Conservation (phyloP, 768 basidiomycete genomes). For the Kwoniella shandongensis region DNA sequence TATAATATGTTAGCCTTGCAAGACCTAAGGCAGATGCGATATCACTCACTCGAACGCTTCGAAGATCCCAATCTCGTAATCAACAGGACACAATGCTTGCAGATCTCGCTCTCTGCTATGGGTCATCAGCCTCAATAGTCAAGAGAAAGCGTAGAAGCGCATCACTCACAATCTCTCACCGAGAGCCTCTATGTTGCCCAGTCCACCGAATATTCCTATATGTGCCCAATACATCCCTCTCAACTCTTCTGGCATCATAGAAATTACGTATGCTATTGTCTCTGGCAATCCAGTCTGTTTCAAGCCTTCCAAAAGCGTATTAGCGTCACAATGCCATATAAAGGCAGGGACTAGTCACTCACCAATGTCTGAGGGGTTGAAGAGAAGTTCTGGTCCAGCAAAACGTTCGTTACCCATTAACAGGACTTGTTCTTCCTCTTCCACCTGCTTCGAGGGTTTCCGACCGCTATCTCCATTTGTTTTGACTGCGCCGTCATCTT, state of each 20-base stretch:
- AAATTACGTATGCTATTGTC: slow-evolving; percentile 74
- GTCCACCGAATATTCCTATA: slow-evolving; percentile 85
- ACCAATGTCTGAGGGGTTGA: slow-evolving; percentile 88
- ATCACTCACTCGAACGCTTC: slow-evolving; percentile 69
- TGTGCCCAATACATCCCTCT: slow-evolving; percentile 96
- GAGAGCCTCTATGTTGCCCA: slow-evolving; percentile 72
- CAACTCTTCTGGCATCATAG: slow-evolving; percentile 71
- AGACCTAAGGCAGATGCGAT: not conserved
- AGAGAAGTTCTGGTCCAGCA: slow-evolving; percentile 86
- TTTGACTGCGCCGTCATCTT: slow-evolving; percentile 35
- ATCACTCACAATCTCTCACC: slow-evolving; percentile 68
- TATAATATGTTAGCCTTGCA: not conserved
- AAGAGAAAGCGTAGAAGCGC: slow-evolving; percentile 3
- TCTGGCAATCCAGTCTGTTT: slow-evolving; percentile 76
- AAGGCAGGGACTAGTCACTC: slow-evolving; percentile 27
- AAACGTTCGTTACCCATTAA: slow-evolving; percentile 90
- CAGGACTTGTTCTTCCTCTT: slow-evolving; percentile 61
- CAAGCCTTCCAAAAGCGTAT: slow-evolving; percentile 59
- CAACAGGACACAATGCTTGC: slow-evolving; percentile 74
- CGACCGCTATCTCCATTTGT: slow-evolving; percentile 48
- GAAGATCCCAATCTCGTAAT: slow-evolving; percentile 72
- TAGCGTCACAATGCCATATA: not conserved
- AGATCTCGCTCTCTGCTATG: slow-evolving; percentile 71
- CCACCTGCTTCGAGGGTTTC: slow-evolving; percentile 27
- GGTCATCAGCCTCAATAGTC: not conserved